These are phyloP conservation scores for Melampsora americana DNA, from an alignment of 1,284 basidiomycete genomes.

Conservation along the genomic window DNA sequence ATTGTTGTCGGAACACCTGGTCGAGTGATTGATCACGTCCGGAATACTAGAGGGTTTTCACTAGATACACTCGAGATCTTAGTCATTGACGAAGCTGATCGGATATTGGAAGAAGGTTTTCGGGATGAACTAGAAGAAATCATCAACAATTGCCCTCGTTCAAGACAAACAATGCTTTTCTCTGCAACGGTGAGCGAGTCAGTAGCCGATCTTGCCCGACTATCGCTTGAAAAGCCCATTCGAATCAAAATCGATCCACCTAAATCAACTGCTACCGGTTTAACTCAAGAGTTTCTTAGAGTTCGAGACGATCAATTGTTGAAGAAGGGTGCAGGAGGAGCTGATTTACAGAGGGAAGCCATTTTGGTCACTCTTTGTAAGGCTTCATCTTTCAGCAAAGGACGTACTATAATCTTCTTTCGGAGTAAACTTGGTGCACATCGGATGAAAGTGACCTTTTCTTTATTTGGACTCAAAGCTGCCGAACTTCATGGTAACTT, in stretches of 20 bases:
- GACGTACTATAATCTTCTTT: slow-evolving; percentile 84
- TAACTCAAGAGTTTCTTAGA: slow-evolving; percentile 81
- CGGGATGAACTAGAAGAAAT: slow-evolving; percentile 93
- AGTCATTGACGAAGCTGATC: slow-evolving; percentile 93
- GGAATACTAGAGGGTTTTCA: slow-evolving; percentile 88
- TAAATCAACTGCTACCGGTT: slow-evolving; percentile 77
- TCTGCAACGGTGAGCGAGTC: slow-evolving; percentile 97
- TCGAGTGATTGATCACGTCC: slow-evolving; percentile 91
- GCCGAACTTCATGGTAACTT: slow-evolving; percentile 93
- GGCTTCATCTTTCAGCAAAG: slow-evolving; percentile 68
- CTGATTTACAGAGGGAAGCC: slow-evolving; percentile 83
- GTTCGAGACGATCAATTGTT: slow-evolving; percentile 52
- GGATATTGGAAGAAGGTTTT: slow-evolving; percentile 97
- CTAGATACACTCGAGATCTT: slow-evolving; percentile 89
- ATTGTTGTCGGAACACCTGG: slow-evolving; percentile 92
- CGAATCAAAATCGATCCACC: slow-evolving; percentile 94
- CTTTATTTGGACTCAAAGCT: slow-evolving; percentile 78
- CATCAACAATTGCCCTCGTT: slow-evolving; percentile 78
- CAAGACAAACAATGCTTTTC: slow-evolving; percentile 95
- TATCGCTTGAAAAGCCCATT: slow-evolving; percentile 86
- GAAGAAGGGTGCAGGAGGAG: slow-evolving; percentile 67
- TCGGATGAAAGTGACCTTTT: slow-evolving; percentile 90
- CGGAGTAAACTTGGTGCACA: slow-evolving; percentile 94
- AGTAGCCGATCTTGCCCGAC: slow-evolving; percentile 84
- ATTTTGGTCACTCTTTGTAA: slow-evolving; percentile 79